Evolutionary conservation across 345 rosid genomes (phyloP).

Genomic region (Atalantia buxifolia): DNA sequence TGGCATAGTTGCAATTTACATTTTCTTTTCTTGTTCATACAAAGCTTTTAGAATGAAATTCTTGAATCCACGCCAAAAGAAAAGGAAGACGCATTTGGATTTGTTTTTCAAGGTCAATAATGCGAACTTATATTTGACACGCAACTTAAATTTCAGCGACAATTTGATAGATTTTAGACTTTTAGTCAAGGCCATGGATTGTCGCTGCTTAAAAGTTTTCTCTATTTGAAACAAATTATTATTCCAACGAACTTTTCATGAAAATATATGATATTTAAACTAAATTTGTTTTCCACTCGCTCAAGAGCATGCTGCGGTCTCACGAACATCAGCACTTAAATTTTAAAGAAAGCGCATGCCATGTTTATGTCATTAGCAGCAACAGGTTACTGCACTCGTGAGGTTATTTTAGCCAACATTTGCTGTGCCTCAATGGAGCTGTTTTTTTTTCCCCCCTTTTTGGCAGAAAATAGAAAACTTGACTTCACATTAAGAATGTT

Average conservation of each 20-base stretch:
- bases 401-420: background rate
- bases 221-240: too few species aligned
- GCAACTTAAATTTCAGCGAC: background rate
- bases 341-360: background rate
- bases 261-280: too few species aligned
- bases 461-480: background rate
- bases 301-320: background rate
- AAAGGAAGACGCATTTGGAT: background rate
- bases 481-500: background rate
- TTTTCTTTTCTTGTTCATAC: background rate
- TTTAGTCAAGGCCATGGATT: background rate
- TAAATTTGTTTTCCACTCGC: too few species aligned
- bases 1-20: background rate
- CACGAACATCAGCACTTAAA: background rate
- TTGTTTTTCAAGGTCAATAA: background rate
- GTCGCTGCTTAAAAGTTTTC: too few species aligned
- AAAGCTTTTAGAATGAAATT: background rate
- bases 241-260: too few species aligned
- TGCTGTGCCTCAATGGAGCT: background rate
- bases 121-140: background rate
- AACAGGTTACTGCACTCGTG: background rate
- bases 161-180: background rate
- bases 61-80: background rate
- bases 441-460: too few species aligned
- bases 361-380: background rate